These are phyloP conservation scores for Russula sp. DNA, from an alignment of 768 basidiomycete genomes.

Conservation along the genomic window DNA sequence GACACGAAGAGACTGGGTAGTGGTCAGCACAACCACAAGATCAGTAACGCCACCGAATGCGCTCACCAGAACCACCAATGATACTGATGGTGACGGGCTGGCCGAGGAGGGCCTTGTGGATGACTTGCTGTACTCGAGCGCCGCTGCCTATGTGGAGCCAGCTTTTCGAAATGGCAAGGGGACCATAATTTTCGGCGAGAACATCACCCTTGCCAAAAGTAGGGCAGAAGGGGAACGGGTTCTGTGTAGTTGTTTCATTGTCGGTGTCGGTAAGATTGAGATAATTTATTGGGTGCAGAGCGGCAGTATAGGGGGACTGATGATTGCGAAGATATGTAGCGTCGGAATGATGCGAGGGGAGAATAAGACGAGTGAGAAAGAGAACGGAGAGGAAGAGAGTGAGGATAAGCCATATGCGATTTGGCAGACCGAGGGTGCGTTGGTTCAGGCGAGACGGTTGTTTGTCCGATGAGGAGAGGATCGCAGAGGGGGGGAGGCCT, in stretches of 20 bases:
- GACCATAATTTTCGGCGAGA: conserved; percentile 72
- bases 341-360: conserved; percentile 31
- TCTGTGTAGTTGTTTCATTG: conserved; percentile 39
- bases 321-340: conserved; percentile 24
- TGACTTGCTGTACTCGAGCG: conserved; percentile 70
- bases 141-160: conserved; percentile 75
- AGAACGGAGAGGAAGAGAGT: conserved; percentile 47
- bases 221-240: conserved; percentile 91
- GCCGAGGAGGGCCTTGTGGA: conserved; percentile 78
- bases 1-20: conserved; percentile 76
- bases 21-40: conserved; percentile 10
- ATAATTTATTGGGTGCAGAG: conserved; percentile 72
- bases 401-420: conserved; percentile 61
- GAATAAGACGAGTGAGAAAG: conserved; percentile 48
- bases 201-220: conserved; percentile 76
- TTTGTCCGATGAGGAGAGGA: conserved; percentile 41
- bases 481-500: conserved; percentile 31
- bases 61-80: conserved; percentile 79
- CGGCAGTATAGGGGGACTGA: conserved; percentile 27
- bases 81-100: conserved; percentile 86
- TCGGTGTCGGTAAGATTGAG: conserved; percentile 46
- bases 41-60: neutral
- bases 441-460: conserved; percentile 43
- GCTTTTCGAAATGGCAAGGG: conserved; percentile 63
- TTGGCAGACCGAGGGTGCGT: conserved; percentile 54